These are phyloP conservation scores for Grammothele lineata DNA, from an alignment of 768 basidiomycete genomes.

Conservation along the genomic window DNA sequence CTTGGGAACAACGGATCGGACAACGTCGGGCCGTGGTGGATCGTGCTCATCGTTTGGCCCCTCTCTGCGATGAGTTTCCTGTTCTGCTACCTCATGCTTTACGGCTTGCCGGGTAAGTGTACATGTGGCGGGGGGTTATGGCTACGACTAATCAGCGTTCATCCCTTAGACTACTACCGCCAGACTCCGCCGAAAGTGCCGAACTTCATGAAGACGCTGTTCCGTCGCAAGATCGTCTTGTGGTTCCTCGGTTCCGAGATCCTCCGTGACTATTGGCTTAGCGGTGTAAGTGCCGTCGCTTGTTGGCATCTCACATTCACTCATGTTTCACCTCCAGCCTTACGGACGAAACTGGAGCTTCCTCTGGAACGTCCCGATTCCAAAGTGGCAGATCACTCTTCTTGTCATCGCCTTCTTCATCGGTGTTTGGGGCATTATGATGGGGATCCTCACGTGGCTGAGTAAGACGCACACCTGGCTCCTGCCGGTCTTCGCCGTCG, in stretches of 20 bases:
- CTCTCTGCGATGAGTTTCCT: constrained; percentile 67
- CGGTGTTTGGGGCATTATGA: constrained; percentile 74
- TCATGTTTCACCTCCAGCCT: constrained; percentile 48
- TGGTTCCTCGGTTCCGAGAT: constrained; percentile 95
- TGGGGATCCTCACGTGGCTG: constrained; percentile 75
- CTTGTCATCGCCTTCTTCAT: constrained; percentile 84
- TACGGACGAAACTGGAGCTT: constrained; percentile 95
- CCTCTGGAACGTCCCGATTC: constrained; percentile 81
- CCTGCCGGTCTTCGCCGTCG: constrained; percentile 91
- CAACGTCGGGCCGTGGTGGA: constrained; percentile 77
- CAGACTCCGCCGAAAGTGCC: constrained; percentile 95
- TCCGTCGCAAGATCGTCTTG: constrained; percentile 86
- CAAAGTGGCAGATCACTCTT: constrained; percentile 78
- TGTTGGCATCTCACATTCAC: neutral
- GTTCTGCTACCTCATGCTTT: constrained; percentile 81
- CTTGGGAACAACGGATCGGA: constrained; percentile 53
- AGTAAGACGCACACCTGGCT: constrained; percentile 96
- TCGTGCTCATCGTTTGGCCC: constrained; percentile 79
- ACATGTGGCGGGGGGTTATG: too few relatives aligned
- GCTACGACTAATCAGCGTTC: too few relatives aligned
- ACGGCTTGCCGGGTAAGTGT: constrained; percentile 75
- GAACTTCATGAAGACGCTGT: constrained; percentile 84
- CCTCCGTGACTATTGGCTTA: constrained; percentile 89
- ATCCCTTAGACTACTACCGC: constrained; percentile 68
- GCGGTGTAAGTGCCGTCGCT: constrained; percentile 54